Evolutionary conservation across 2,329 filamentous ascomycete genomes (phyloP), one percentile per base, ranked within the genome.

Genomic region (Talaromyces sp.): DNA sequence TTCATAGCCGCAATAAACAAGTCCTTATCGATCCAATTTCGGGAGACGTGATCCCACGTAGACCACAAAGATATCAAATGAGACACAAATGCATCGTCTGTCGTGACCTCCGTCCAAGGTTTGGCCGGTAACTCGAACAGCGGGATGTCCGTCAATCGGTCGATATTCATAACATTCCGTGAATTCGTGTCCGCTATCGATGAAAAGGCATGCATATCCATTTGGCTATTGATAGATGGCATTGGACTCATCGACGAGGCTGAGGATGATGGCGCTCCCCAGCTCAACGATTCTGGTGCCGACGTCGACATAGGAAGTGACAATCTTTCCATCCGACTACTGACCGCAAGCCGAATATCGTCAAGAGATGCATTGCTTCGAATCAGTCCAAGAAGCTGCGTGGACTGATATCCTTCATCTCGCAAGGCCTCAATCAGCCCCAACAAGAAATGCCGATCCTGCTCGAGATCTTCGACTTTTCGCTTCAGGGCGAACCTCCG

Each of bases 41-140:
- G 66, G 21, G 69, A 67, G 9, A 63, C 67, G 58, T 72, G 70
- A 21, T 66, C 68, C 73, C 73, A 75, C 7, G 73, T 73, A 18
- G 75, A 68, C 66, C 70, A 75, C 11, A 75, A 58, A 4, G 73
- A 74, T 2, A 75, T 61, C 39, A 76, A 60, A 62, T 74, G 72
- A 1, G 71, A 75, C 3, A 75, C 71, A 50, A 73, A 66, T 16
- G 68, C 66, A 54, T 70, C 68, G 44, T 72, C 69, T 5, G 68
- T 66, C 0, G 72, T 75, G 39, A 74, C 67, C 2, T 64, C 68
- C 3, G 73, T 75, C 73, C 73, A 76, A 2, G 73, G 72, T 37
- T 63, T 58, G 11, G 69, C 68, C 1, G 67, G 65, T 7, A 71
- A 63, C 6, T 57, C 64, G 50, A 57, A 68, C 1, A 66, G 28